phyloP scores from a whole-genome alignment of 2,329 filamentous ascomycete genomes.

The Alternaria sp. region DNA sequence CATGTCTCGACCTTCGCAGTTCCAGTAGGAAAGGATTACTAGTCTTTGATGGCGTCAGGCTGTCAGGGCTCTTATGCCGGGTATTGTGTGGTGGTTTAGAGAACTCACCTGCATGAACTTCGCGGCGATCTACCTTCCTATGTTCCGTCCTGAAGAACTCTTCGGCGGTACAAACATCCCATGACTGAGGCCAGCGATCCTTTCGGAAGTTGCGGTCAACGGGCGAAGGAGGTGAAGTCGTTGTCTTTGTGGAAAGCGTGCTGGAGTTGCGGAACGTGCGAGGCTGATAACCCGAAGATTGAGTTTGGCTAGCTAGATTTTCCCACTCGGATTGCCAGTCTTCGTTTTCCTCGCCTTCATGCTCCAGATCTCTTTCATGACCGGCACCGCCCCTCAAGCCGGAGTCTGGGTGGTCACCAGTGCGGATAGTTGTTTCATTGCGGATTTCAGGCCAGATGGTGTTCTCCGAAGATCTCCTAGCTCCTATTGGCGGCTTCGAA shows the following conservation, averaged over 20 bases:
- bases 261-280: conserved; percentile 2
- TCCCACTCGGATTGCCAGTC: conserved; percentile 9
- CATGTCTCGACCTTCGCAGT: background rate
- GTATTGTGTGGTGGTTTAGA: background rate
- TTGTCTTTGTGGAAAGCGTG: background rate
- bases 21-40: background rate
- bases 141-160: background rate
- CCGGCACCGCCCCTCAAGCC: conserved; percentile 1
- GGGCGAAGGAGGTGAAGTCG: background rate
- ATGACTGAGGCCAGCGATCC: background rate
- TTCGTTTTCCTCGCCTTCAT: background rate
- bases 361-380: background rate
- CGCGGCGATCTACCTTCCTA: background rate
- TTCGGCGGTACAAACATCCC: background rate
- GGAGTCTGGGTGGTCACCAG: background rate
- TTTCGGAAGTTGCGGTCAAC: background rate
- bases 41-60: background rate
- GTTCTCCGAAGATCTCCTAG: background rate
- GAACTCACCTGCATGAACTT: background rate
- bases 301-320: background rate
- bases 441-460: background rate
- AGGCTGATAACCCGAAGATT: background rate
- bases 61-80: background rate
- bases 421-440: background rate
- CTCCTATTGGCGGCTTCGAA: background rate